Evolutionary conservation across 1,284 basidiomycete genomes (phyloP), one percentile per base, ranked within the genome.

Genomic region (Xerocomus tenax): DNA sequence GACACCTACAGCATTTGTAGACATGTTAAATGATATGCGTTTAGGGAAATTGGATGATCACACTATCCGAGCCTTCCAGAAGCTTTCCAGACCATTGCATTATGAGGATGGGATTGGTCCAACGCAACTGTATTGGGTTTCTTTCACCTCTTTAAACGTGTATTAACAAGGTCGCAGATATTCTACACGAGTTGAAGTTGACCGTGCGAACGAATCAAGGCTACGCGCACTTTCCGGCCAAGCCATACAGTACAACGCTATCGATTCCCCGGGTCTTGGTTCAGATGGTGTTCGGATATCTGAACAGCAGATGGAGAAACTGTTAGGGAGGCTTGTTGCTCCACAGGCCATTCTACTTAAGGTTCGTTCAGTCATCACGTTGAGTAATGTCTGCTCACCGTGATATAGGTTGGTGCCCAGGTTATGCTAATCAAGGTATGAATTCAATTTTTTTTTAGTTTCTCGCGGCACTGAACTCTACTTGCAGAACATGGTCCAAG

Each of bases 11-110:
- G 91, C 74, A 47, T 95, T 96, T 57, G 80, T 96, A 47, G 78
- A 90, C 59, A 91, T 96, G 76, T 70, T 97, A 40, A 95, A 95
- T 61, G 84, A 91, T 62, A 88, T 95, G 81, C 82, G 92, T 13
- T 85, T 87, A 58, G 93, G 92, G 4, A 70, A 59, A 30, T 65
- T 91, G 13, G 71, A 73, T 28, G 47, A 55, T 45, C 64, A 69
- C 42, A 74, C 75, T 2, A 74, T 81, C n/a, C 54, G 63, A 5
- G 71, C 72, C 8, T 90, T 93, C 57, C 76, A 71, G 54, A 61
- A 64, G 0, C 74, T 86, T 29, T 82, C 86, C 51, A 72, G 82
- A 42, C 57, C 65, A 5, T 75, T 95, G 3, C 56, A 69, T 1
- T 84, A 84, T 54, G 68, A 74, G 7, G 89, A 92, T 61, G 87